A percentile compares a stretch with the other conserved stretches of the same genome.
These are phyloP conservation scores for Cordyceps tenuipes DNA, from an alignment of 2,329 filamentous ascomycete species.

Conservation along the genomic window DNA sequence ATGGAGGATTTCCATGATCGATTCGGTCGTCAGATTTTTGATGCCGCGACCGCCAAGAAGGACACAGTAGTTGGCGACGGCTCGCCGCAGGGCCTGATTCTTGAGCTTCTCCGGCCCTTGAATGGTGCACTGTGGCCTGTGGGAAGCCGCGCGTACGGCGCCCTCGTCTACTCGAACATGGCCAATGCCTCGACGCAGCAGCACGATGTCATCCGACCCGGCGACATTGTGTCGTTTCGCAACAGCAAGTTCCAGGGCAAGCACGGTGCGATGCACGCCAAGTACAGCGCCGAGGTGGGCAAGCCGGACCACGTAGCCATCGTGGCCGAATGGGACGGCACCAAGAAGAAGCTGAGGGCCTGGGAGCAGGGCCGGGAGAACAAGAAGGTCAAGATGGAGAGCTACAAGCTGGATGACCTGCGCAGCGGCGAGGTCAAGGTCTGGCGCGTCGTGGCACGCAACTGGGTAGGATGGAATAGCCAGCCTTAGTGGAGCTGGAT, in stretches of 20 bases:
- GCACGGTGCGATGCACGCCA: constrained; percentile 88
- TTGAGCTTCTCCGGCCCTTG: constrained; percentile 68
- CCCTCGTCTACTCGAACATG: constrained; percentile 87
- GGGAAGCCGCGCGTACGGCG: constrained; percentile 83
- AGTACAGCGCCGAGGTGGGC: constrained; percentile 82
- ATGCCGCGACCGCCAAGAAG: constrained; percentile 62
- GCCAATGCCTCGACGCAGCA: constrained; percentile 88
- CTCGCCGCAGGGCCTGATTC: constrained; percentile 66
- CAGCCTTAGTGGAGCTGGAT: constrained; percentile 40
- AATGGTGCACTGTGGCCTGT: constrained; percentile 70
- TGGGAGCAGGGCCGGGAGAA: constrained; percentile 95
- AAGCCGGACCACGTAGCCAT: constrained; percentile 83
- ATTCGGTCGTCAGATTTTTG: constrained; percentile 71
- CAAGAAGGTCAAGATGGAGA: constrained; percentile 89
- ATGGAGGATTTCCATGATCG: constrained; percentile 77
- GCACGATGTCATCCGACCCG: constrained; percentile 84
- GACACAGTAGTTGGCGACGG: constrained; percentile 79
- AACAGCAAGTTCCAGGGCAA: constrained; percentile 94
- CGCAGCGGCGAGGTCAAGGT: constrained; percentile 92
- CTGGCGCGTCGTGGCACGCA: constrained; percentile 87
- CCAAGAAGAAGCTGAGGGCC: constrained; percentile 91
- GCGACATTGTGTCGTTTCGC: constrained; percentile 86
- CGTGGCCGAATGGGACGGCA: constrained; percentile 95
- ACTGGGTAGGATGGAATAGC: constrained; percentile 84
- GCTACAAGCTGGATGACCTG: constrained; percentile 87